These are phyloP conservation scores for Saturnispora ahearnii DNA, from an alignment of 805 yeast species.

Conservation along the genomic window DNA sequence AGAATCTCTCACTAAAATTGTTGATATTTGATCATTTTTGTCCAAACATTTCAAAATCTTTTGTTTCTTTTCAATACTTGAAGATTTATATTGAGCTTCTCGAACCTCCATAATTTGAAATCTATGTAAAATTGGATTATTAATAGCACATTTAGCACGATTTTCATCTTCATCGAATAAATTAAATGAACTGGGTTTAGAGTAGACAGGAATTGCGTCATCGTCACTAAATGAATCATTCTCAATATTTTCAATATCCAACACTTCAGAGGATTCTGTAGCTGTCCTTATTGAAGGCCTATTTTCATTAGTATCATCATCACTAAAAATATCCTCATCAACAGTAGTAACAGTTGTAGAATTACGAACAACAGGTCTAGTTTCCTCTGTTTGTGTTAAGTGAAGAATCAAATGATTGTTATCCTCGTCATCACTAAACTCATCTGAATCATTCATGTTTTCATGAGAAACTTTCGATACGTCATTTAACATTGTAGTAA, in stretches of 20 bases:
- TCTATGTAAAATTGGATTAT: conserved; percentile 38
- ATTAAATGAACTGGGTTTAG: conserved; percentile 3
- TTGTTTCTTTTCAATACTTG: conserved; percentile 33
- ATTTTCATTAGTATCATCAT: conserved; percentile 27
- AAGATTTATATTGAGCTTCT: conserved; percentile 25
- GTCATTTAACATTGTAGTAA: not conserved
- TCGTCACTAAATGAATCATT: conserved; percentile 22
- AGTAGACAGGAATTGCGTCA: conserved; percentile 17
- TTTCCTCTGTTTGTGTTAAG: not conserved
- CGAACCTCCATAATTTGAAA: conserved; percentile 35
- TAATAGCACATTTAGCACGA: conserved; percentile 36
- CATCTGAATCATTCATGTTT: not conserved
- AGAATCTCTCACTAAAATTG: conserved; percentile 51
- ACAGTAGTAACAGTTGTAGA: not conserved
- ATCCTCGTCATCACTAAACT: conserved; percentile 7
- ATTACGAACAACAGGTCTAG: not conserved
- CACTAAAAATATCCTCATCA: conserved; percentile 20
- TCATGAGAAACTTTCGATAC: not conserved
- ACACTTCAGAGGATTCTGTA: not conserved
- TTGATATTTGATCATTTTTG: conserved; percentile 24
- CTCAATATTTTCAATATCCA: not conserved
- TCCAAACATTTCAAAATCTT: conserved; percentile 45
- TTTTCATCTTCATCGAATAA: conserved; percentile 14
- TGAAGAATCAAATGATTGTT: not conserved
- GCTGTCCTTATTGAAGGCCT: conserved; percentile 5